Percentiles rank a stretch among this genome's conserved stretches.
Evolutionary conservation across 768 basidiomycete genomes (phyloP).

Genomic region (Boletus sp.): DNA sequence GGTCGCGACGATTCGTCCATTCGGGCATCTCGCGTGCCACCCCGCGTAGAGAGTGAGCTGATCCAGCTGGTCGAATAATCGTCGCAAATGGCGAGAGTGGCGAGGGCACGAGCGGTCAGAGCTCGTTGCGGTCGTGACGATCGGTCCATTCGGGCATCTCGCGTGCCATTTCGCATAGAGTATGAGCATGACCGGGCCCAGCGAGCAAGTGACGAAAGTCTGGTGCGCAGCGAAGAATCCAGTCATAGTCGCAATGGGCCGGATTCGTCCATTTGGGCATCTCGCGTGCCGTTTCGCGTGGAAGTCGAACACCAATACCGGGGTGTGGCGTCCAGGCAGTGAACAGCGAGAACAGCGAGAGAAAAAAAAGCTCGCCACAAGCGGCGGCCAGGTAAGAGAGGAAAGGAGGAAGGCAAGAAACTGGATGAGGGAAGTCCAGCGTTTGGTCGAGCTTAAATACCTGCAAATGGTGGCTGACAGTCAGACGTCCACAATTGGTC

Average conservation of each 20-base stretch:
- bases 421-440: not conserved
- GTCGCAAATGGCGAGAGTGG: not conserved
- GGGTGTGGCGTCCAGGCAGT: not conserved
- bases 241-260: not conserved
- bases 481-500: not conserved
- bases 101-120: not conserved
- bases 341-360: not conserved
- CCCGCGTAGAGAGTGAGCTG: too few relatives aligned
- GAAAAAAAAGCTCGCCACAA: not conserved
- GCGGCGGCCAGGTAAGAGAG: not conserved
- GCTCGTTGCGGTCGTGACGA: not conserved
- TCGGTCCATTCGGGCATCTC: not conserved
- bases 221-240: not conserved
- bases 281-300: not conserved
- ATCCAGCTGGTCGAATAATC: not conserved
- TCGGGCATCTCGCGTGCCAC: not conserved
- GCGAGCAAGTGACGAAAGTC: not conserved
- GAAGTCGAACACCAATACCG: not conserved
- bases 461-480: conserved; percentile 8
- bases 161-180: not conserved
- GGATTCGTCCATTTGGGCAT: not conserved
- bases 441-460: conserved; percentile 10
- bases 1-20: not conserved
- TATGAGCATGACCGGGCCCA: not conserved
- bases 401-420: not conserved